Evolutionary conservation across 306 rosid species (phyloP), one percentile per base, ranked within the genome.

Genomic region (Quercus wislizeni): DNA sequence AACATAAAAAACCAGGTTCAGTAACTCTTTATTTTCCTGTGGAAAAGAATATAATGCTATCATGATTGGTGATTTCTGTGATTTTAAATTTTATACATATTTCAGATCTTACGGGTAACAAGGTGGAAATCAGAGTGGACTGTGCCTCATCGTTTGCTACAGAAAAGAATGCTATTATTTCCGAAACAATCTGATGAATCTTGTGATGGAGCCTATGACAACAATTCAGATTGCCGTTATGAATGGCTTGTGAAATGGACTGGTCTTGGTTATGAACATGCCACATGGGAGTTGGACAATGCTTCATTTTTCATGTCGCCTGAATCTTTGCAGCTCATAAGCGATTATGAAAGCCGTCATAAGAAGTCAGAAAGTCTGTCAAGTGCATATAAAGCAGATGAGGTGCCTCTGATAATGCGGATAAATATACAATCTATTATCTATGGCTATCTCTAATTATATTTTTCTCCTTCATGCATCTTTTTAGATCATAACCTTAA

Each of bases 221-320:
- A 58, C 19, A 77, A 17, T 43, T 69, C 79, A 61, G 20, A 55
- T 78, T 76, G 81, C 71, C 57, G 8, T 56, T 82, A 64, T 82
- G 83, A 85, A 54, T 85, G 88, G 88, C 88, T 85, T 78, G 84
- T 85, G 73, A 85, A 85, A 76, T 82, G 88, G 88, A 71, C 84
- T 9, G 84, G 81, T 79, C 88, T 85, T 76, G 88, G 84, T 78
- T 85, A 85, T 82, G 86, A 82, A 63, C 81, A 82, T 57, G 71
- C 77, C 58, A 79, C 88, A 7, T 85, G 88, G 88, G 88, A 85
- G 81, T 79, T 85, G 73, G 79, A 79, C 19, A 57, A 67, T 55
- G 79, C 88, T 72, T 28, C 82, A 27, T 85, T 85, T 73, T 49
- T 85, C 74, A 82, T 51, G 14, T 82, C 82, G 25, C 21, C 81